Percentiles rank a stretch among this genome's conserved stretches.
phyloP scores from a whole-genome alignment of 148 eudicot genomes.

The Silene latifolia region DNA sequence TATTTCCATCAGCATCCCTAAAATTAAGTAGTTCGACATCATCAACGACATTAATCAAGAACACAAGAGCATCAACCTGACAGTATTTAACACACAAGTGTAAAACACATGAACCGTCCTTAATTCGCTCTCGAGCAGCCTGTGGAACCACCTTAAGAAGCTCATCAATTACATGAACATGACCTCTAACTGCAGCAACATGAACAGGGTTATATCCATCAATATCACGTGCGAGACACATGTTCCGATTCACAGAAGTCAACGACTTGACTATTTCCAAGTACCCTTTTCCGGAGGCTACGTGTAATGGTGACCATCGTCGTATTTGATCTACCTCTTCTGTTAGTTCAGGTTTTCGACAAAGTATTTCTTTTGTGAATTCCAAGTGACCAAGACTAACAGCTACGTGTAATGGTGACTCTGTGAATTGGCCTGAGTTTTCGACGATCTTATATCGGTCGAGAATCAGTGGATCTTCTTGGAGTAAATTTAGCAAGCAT shows the following conservation, averaged over 20 bases:
- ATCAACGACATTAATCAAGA: background rate
- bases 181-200: too few relatives aligned
- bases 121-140: conserved; percentile 20
- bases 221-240: too few relatives aligned
- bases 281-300: conserved; percentile 26
- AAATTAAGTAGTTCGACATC: conserved; percentile 14
- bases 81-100: conserved; percentile 30
- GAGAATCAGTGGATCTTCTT: conserved; percentile 31
- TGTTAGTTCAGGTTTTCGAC: too few relatives aligned
- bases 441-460: conserved; percentile 25
- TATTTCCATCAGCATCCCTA: conserved; percentile 23
- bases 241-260: background rate
- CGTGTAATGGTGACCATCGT: conserved; percentile 30
- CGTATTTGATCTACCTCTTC: too few relatives aligned
- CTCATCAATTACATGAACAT: too few relatives aligned
- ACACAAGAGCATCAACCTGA: conserved; percentile 7
- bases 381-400: too few relatives aligned
- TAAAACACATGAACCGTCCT: conserved; percentile 8
- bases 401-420: conserved; percentile 5
- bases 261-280: conserved; percentile 18
- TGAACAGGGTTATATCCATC: too few relatives aligned
- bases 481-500: conserved; percentile 13
- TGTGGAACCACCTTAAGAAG: background rate
- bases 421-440: background rate
- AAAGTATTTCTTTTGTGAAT: too few relatives aligned